A percentile compares a stretch with the other conserved stretches of the same genome.
These are phyloP conservation scores for Candida parachauliodes DNA, from an alignment of 805 yeast species.

Conservation along the genomic window DNA sequence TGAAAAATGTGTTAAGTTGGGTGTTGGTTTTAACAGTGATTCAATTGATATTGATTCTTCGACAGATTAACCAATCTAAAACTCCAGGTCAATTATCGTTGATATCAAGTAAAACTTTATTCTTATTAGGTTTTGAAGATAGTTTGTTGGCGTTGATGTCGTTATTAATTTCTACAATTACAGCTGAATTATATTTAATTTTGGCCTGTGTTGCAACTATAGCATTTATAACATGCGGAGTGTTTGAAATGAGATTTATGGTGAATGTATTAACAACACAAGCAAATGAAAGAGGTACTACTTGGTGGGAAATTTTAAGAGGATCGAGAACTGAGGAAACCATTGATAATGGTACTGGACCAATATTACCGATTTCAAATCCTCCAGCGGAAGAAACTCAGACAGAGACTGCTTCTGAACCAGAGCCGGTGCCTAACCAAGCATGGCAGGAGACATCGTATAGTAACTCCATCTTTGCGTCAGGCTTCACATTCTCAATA, in stretches of 20 bases:
- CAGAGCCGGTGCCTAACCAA: constrained; percentile 11
- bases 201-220: constrained; percentile 67
- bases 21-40: constrained; percentile 39
- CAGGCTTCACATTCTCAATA: constrained; percentile 25
- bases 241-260: constrained; percentile 75
- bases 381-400: constrained; percentile 10
- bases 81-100: constrained; percentile 80
- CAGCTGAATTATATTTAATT: constrained; percentile 59
- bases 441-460: constrained; percentile 18
- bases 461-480: constrained; percentile 24
- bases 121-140: constrained; percentile 68
- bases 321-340: constrained; percentile 40
- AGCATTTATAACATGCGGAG: constrained; percentile 63
- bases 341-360: too few relatives aligned
- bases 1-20: constrained; percentile 42
- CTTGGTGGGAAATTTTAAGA: constrained; percentile 61
- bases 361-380: constrained; percentile 10
- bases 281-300: constrained; percentile 64
- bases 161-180: constrained; percentile 53
- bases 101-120: constrained; percentile 52
- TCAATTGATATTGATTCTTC: constrained; percentile 56
- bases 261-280: constrained; percentile 66
- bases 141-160: constrained; percentile 64
- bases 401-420: constrained; percentile 9
- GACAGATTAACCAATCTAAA: constrained; percentile 66